These are phyloP conservation scores for Candida stauntonica DNA, from an alignment of 805 yeast species.

Conservation along the genomic window DNA sequence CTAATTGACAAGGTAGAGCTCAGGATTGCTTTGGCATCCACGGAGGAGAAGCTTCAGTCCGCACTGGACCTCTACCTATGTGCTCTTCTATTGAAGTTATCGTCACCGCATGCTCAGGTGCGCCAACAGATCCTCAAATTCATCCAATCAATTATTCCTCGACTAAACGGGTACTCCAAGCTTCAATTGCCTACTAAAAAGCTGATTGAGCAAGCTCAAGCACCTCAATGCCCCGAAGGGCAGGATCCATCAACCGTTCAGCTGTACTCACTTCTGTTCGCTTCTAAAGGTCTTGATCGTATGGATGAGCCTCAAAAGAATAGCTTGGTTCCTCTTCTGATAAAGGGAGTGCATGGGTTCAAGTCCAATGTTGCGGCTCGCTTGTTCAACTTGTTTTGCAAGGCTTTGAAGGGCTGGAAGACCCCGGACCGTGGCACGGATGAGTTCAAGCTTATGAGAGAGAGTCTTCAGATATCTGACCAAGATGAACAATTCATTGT, in stretches of 20 bases:
- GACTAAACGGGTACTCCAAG: conserved; percentile 51
- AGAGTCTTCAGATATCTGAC: conserved; percentile 33
- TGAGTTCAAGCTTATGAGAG: conserved; percentile 35
- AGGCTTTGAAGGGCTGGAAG: conserved; percentile 45
- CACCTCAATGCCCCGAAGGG: conserved; percentile 41
- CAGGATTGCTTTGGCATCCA: conserved; percentile 69
- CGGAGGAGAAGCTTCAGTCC: conserved; percentile 59
- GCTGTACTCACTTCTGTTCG: conserved; percentile 58
- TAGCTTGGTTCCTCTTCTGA: conserved; percentile 42
- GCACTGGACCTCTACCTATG: conserved; percentile 60
- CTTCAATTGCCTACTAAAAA: conserved; percentile 62
- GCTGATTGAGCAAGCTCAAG: conserved; percentile 58
- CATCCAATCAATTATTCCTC: conserved; percentile 61
- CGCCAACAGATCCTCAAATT: conserved; percentile 63
- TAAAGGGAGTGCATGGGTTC: conserved; percentile 41
- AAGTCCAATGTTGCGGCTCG: conserved; percentile 45
- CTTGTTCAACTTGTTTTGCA: conserved; percentile 55
- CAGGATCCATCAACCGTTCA: conserved; percentile 41
- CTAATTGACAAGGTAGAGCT: conserved; percentile 77
- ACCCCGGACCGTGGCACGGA: conserved; percentile 43
- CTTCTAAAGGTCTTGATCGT: conserved; percentile 65
- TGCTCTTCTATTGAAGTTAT: conserved; percentile 74
- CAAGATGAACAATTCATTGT: conserved; percentile 44
- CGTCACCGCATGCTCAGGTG: conserved; percentile 64
- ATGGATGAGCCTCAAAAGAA: conserved; percentile 34